Evolutionary conservation across 2,329 filamentous ascomycete genomes (phyloP).

Genomic region (Endocalyx cinctus): DNA sequence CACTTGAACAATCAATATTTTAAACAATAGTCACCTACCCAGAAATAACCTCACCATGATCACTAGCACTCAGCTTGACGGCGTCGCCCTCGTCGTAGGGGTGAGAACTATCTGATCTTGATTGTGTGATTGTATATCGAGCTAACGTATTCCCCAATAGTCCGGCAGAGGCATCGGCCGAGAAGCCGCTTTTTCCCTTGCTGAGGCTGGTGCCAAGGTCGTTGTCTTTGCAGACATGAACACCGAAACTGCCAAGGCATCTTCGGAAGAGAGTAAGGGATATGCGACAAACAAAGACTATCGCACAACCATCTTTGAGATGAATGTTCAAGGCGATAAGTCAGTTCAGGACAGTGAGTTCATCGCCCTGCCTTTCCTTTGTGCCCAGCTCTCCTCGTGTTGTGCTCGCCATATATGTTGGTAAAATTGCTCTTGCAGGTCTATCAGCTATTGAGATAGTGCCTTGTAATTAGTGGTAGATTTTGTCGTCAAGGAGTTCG

Average conservation of each 20-base stretch:
- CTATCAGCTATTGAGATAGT: too few relatives aligned
- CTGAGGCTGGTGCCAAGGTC: conserved; percentile 15
- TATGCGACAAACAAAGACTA: conserved; percentile 13
- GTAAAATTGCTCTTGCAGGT: too few relatives aligned
- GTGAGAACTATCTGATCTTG: too few relatives aligned
- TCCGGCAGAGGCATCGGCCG: conserved; percentile 15
- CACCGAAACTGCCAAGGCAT: conserved; percentile 10
- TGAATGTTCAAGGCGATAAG: conserved; percentile 13
- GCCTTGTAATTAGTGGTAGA: too few relatives aligned
- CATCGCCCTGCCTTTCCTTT: too few relatives aligned
- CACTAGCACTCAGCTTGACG: conserved; percentile 14
- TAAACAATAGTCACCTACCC: too few relatives aligned
- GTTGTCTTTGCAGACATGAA: conserved; percentile 17
- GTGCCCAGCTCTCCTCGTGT: too few relatives aligned
- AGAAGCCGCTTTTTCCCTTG: conserved; percentile 15
- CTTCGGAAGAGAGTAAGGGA: conserved; percentile 14
- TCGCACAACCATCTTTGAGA: conserved; percentile 5
- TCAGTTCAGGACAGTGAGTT: conserved; percentile 12
- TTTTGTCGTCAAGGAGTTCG: conserved; percentile 13
- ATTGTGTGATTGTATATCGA: too few relatives aligned
- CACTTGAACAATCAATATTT: too few relatives aligned
- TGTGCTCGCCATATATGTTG: too few relatives aligned
- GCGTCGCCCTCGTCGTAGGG: conserved; percentile 13
- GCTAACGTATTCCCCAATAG: conserved; percentile 1
- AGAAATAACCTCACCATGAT: conserved; percentile 10